phyloP scores from a whole-genome alignment of 2,329 filamentous ascomycete species.

The Sclerotinia nivalis region DNA sequence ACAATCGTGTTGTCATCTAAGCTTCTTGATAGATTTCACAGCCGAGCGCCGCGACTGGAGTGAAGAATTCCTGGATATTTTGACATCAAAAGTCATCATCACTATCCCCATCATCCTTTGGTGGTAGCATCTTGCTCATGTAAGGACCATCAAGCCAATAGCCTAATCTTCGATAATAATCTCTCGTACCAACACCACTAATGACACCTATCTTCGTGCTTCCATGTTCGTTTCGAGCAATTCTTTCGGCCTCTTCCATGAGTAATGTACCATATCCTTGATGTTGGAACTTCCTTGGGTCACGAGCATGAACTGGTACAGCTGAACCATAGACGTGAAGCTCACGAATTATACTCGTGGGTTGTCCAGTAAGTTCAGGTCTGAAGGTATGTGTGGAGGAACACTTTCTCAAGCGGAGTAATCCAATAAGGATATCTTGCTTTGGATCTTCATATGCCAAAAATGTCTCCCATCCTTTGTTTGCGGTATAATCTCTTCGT shows the following conservation, averaged over 20 bases:
- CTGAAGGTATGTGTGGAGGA: conserved; percentile 90
- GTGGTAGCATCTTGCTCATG: conserved; percentile 41
- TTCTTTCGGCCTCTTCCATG: conserved; percentile 97
- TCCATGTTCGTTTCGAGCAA: conserved; percentile 90
- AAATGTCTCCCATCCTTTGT: conserved; percentile 98
- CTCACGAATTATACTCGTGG: conserved; percentile 88
- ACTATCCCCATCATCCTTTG: conserved; percentile 39
- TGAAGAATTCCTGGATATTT: background rate
- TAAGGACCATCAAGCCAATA: conserved; percentile 81
- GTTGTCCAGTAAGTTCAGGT: conserved; percentile 80
- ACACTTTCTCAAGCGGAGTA: conserved; percentile 88
- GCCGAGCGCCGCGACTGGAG: background rate
- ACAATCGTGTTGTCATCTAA: conserved; percentile 1
- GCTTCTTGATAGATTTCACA: background rate
- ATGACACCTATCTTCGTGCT: conserved; percentile 96
- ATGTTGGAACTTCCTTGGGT: conserved; percentile 96
- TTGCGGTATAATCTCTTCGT: conserved; percentile 88
- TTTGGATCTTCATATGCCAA: conserved; percentile 97
- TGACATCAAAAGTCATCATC: conserved; percentile 34
- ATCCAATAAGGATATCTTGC: conserved; percentile 93
- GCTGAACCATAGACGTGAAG: conserved; percentile 96
- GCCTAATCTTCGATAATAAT: conserved; percentile 90
- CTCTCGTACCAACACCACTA: conserved; percentile 93
- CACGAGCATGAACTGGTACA: conserved; percentile 93
- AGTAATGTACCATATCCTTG: conserved; percentile 93